These are phyloP conservation scores for Apiotrichum siamense DNA, from an alignment of 1,284 basidiomycete genomes.

Conservation along the genomic window DNA sequence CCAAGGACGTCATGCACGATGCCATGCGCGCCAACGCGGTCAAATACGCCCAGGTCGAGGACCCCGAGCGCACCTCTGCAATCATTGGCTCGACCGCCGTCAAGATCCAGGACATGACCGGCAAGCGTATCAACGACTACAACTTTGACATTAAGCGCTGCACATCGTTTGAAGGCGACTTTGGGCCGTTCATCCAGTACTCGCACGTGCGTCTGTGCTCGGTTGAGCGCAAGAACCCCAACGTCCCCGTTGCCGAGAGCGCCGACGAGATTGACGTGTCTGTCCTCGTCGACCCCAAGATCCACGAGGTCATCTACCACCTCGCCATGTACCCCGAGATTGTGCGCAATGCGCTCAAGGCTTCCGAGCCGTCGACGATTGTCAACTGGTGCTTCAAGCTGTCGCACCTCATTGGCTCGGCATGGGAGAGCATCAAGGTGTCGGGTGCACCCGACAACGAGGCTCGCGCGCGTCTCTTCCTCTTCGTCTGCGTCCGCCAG, in stretches of 20 bases:
- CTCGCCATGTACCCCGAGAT: slow-evolving; percentile 87
- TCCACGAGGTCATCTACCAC: slow-evolving; percentile 79
- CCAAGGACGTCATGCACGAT: slow-evolving; percentile 86
- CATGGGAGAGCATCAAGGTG: slow-evolving; percentile 57
- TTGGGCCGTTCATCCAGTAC: slow-evolving; percentile 89
- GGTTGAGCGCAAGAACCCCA: slow-evolving; percentile 87
- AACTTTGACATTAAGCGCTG: slow-evolving; percentile 91
- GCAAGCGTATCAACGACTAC: slow-evolving; percentile 95
- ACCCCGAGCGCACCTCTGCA: slow-evolving; percentile 73
- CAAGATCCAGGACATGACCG: slow-evolving; percentile 97
- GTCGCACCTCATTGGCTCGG: slow-evolving; percentile 45
- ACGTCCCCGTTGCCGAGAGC: slow-evolving; percentile 63
- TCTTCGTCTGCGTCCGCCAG: slow-evolving; percentile 82
- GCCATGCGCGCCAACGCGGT: slow-evolving; percentile 93
- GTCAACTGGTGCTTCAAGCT: slow-evolving; percentile 54
- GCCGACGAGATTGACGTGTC: slow-evolving; percentile 64
- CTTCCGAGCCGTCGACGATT: slow-evolving; percentile 83
- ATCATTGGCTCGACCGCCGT: slow-evolving; percentile 94
- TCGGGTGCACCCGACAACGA: slow-evolving; percentile 65
- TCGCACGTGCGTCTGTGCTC: slow-evolving; percentile 92
- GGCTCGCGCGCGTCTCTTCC: slow-evolving; percentile 80
- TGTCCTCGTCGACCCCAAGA: slow-evolving; percentile 65
- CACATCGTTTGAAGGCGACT: slow-evolving; percentile 95
- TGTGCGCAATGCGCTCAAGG: slow-evolving; percentile 75
- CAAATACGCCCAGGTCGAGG: slow-evolving; percentile 83